Evolutionary conservation across 2,329 filamentous ascomycete species (phyloP), one percentile per base, ranked within the genome.

Genomic region (Rasamsonia emersonii): DNA sequence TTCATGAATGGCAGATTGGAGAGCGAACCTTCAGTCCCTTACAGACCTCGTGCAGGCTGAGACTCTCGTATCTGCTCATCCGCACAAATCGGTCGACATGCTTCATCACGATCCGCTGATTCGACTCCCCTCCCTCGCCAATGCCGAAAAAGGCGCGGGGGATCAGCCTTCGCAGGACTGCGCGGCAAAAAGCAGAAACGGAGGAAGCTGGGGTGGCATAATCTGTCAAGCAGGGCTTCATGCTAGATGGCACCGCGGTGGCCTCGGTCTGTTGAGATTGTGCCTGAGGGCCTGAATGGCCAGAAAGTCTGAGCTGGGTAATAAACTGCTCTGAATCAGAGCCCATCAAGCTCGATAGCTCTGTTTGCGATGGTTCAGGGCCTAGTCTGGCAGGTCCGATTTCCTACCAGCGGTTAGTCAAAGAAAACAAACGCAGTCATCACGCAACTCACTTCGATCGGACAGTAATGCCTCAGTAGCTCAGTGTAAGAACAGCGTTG

Each of bases 151-250:
- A 80, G 3, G 66, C 72, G 25, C 68, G 63, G 0, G 89, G 89
- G 17, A 98, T 71, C 10, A 95, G 62, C 36, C 73, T 82, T 13
- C 64, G 65, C 18, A 95, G 51, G 1, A 80, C 78, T 3, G 85
- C 81, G 49, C 81, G 82, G 53, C 86, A 94, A 50, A 93, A 96
- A 1, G 84, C 80, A 3, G 88, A 93, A 2, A 96, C 82, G 28
- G 76, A 70, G 1, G 76, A 62, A 3, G 64, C 42, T 0, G 82
- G 73, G 10, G 77, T 85, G 2, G 86, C 80, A 43, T 83, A 61
- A 13, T 81, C 73, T 19, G 77, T 75, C 26, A 91, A 61, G 9
- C 65, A 64, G 28, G 35, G 27, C 11, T 26, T 18, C 40, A 28
- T 21, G 33, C 38, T 33, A 36, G 36, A 18, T 16, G 33, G 19